These are phyloP conservation scores for Niveomyces coronatus DNA, from an alignment of 2,329 filamentous ascomycete species.

Conservation along the genomic window DNA sequence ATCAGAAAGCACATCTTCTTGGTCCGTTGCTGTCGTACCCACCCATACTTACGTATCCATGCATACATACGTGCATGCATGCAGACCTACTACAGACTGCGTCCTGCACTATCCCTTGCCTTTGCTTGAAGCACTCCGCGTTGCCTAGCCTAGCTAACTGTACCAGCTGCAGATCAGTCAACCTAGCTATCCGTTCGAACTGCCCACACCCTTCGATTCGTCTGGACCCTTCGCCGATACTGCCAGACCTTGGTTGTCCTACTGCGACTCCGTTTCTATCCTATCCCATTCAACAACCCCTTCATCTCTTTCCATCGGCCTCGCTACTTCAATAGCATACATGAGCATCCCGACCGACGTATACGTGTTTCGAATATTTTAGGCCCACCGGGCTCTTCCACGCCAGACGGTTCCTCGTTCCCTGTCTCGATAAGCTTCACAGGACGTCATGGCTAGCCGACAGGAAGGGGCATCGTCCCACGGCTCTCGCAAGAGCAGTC, in stretches of 20 bases:
- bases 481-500: slow-evolving; percentile 24
- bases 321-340: slow-evolving; percentile 21
- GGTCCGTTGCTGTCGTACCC: slow-evolving; percentile 7
- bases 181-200: slow-evolving; percentile 1
- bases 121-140: slow-evolving; percentile 3
- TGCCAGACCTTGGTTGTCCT: background rate
- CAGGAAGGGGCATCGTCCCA: slow-evolving; percentile 25
- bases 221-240: slow-evolving; percentile 1
- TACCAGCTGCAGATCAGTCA: background rate
- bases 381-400: slow-evolving; percentile 26
- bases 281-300: slow-evolving; percentile 9
- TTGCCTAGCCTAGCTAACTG: slow-evolving; percentile 8
- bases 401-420: slow-evolving; percentile 17
- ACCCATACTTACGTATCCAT: no score
- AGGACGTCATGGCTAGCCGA: slow-evolving; percentile 30
- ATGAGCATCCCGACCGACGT: slow-evolving; percentile 27
- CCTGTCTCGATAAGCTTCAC: slow-evolving; percentile 23
- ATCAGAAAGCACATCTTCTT: no score
- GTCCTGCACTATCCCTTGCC: slow-evolving; percentile 1
- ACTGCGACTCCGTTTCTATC: slow-evolving; percentile 1
- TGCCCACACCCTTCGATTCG: slow-evolving; percentile 7
- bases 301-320: background rate
- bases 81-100: no score
- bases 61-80: slow-evolving; percentile 8
- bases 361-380: slow-evolving; percentile 25